Percentiles rank a stretch among this genome's conserved stretches.
Conservation (phyloP, 139 green algal genomes). For the Zygnema cylindricum region DNA sequence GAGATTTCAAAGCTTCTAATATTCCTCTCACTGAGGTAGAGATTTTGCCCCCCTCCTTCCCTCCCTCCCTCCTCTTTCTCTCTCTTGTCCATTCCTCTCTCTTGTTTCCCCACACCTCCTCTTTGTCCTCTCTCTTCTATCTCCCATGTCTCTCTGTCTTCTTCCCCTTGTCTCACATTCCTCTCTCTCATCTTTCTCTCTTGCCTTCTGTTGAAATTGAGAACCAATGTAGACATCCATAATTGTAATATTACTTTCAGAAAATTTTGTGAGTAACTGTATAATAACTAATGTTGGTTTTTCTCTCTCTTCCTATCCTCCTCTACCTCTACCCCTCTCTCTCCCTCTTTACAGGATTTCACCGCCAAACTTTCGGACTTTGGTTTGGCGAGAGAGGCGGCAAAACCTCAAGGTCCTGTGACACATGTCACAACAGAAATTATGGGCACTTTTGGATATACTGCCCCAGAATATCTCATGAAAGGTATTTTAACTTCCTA, state of each 20-base stretch:
- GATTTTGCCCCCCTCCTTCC: too few relatives aligned
- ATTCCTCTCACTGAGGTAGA: too few relatives aligned
- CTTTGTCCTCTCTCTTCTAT: too few relatives aligned
- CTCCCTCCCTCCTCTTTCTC: not conserved
- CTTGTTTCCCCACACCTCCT: not conserved
- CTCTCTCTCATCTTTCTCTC: not conserved
- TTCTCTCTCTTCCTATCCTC: not conserved
- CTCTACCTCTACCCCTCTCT: not conserved
- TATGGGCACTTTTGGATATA: conserved; percentile 68
- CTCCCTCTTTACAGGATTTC: conserved; percentile 33
- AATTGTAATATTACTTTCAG: not conserved
- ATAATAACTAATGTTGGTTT: not conserved
- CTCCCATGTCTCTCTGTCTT: not conserved
- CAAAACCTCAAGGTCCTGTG: conserved; percentile 23
- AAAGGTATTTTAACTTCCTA: not conserved
- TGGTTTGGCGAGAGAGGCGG: conserved; percentile 60
- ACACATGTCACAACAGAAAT: conserved; percentile 56
- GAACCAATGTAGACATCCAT: not conserved
- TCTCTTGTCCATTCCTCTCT: not conserved
- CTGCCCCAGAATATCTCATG: conserved; percentile 67
- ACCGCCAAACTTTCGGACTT: conserved; percentile 68
- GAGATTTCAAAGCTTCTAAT: conserved; percentile 71
- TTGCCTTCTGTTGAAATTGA: not conserved
- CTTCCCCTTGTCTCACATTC: not conserved
- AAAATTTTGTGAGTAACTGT: too few relatives aligned